Base-by-base conservation (phyloP, 768 basidiomycete genomes). In the Lyophyllum shimeji region DNA sequence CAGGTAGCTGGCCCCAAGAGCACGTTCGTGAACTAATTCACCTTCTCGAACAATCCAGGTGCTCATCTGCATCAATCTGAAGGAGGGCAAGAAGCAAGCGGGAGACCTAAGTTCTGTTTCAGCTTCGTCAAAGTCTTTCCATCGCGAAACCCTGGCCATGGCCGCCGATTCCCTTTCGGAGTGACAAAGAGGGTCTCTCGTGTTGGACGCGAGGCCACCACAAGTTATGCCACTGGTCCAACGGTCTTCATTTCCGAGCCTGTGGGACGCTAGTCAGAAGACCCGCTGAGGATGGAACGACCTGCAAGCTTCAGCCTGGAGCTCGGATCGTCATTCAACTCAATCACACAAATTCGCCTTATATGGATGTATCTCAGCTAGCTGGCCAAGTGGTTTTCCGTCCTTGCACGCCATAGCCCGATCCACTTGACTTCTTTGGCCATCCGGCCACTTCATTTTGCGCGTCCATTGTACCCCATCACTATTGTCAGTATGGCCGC, bases 221-320 rank as follows among this genome's bases (percentile, higher is more conserved):
- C 18, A 20, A 21, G 50, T 59, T 33, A 52, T 59, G 55, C 48
- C 44, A 53, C 46, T 57, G 53, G 55, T n/a, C 46, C 29, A 57
- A 50, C 29, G 29, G 24, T 43, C 45, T 59, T 63, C 40, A 65
- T 59, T 55, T 60, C 59, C 63, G 55, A 51, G 49, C 21, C 49
- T 55, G 57, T 48, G 47, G 23, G 37, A 52, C 20, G 31, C 29
- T 21, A 15, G n/a, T 43, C 27, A 43, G 43, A 21, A 27, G 47
- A 37, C 46, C 37, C 20, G 48, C 17, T 6, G 15, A 39, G 33
- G 43, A 37, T 24, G 50, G 17, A 49, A 55, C 23, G 37, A 23
- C 18, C 31, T 40, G 5, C 34, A 3, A 37, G 34, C 34, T 6
- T 3, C 23, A 24, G 24, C 11, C 20, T 50, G 49, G 15, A 9